Evolutionary conservation across 768 basidiomycete species (phyloP).

Genomic region (Boletus sp.): DNA sequence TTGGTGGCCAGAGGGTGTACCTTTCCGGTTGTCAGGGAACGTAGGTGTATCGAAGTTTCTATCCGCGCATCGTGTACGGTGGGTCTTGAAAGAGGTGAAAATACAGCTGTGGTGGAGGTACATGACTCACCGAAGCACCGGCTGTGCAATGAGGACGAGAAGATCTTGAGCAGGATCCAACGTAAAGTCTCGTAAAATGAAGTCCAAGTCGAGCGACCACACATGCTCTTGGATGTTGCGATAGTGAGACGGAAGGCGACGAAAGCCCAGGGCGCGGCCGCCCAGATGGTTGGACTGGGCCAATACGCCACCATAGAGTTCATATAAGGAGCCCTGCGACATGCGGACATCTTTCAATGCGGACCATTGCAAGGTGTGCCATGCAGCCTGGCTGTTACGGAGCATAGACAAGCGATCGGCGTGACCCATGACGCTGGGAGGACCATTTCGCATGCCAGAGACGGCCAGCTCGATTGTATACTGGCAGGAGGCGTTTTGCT

Average conservation of each 20-base stretch:
- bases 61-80: slow-evolving; percentile 11
- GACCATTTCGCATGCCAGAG: slow-evolving; percentile 41
- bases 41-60: slow-evolving; percentile 39
- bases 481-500: slow-evolving; percentile 33
- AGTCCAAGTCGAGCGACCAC: slow-evolving; percentile 41
- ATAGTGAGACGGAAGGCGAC: slow-evolving; percentile 46
- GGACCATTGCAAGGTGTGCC: slow-evolving; percentile 40
- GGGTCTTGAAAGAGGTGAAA: slow-evolving; percentile 12
- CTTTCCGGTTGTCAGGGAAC: slow-evolving; percentile 42
- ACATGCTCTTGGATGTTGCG: slow-evolving; percentile 44
- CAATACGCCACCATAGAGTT: slow-evolving; percentile 56
- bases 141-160: slow-evolving; percentile 47
- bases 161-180: slow-evolving; percentile 70
- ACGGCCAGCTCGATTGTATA: slow-evolving; percentile 45
- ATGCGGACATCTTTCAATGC: slow-evolving; percentile 35
- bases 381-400: slow-evolving; percentile 36
- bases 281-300: slow-evolving; percentile 35
- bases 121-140: slow-evolving; percentile 31
- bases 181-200: slow-evolving; percentile 51
- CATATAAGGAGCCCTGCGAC: slow-evolving; percentile 47
- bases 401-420: slow-evolving; percentile 39
- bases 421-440: slow-evolving; percentile 24
- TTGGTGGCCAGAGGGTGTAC: slow-evolving; percentile 43
- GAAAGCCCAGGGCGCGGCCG: slow-evolving; percentile 37
- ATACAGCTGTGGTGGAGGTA: neutral